Conservation (phyloP, 768 basidiomycete genomes). For the Leccinum subgranulosum region DNA sequence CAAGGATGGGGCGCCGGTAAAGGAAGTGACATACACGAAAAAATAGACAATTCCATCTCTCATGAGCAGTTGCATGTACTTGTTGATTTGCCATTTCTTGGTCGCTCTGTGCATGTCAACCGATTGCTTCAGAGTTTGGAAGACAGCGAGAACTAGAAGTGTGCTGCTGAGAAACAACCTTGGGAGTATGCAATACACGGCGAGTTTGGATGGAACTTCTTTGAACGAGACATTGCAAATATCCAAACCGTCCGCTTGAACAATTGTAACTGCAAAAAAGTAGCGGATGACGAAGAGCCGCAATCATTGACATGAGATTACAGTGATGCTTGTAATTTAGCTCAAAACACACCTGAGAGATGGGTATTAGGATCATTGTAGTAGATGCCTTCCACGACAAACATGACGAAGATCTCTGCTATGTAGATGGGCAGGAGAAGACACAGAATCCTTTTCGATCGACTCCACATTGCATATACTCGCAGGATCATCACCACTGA, state of each 20-base stretch:
- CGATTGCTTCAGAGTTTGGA: neutral
- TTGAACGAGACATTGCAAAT: neutral
- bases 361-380: neutral
- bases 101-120: constrained; percentile 4
- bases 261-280: neutral
- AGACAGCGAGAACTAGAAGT: neutral
- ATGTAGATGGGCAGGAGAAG: constrained; percentile 3
- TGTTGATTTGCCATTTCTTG: constrained; percentile 8
- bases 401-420: neutral
- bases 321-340: neutral
- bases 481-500: constrained; percentile 15
- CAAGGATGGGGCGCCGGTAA: neutral
- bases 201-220: neutral
- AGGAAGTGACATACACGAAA: constrained; percentile 2
- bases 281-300: neutral
- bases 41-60: constrained; percentile 10
- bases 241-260: neutral
- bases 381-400: constrained; percentile 1
- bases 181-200: neutral
- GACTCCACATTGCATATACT: constrained; percentile 12
- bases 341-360: constrained; percentile 1
- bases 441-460: constrained; percentile 4
- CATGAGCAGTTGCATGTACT: constrained; percentile 1
- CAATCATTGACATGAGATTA: neutral
- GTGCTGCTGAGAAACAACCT: neutral